A percentile compares a stretch with the other conserved stretches of the same genome.
Conservation (phyloP, 2,329 filamentous ascomycete species). For the Sordariomycetes sp. region DNA sequence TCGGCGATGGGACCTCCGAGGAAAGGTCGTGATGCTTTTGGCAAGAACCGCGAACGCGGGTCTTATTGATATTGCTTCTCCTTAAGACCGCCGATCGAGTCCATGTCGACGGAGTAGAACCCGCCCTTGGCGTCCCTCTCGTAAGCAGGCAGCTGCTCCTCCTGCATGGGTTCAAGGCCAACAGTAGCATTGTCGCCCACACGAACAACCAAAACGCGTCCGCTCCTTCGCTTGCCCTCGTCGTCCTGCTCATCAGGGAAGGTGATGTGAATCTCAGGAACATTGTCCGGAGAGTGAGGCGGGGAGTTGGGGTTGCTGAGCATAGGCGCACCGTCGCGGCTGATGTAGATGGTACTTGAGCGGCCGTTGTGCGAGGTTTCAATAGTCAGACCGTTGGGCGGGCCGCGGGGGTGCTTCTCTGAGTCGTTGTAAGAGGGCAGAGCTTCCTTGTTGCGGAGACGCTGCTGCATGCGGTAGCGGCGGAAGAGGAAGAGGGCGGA, state of each 20-base stretch:
- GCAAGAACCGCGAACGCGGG: no score
- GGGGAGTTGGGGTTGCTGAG: constrained; percentile 67
- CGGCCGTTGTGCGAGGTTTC: constrained; percentile 45
- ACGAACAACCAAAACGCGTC: constrained; percentile 82
- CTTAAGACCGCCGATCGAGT: constrained; percentile 86
- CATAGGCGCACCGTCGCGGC: constrained; percentile 67
- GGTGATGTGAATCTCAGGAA: constrained; percentile 95
- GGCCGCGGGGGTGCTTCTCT: constrained; percentile 36
- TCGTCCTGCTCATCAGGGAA: constrained; percentile 95
- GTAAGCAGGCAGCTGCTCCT: constrained; percentile 77
- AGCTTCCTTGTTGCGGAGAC: constrained; percentile 36
- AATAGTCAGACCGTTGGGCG: constrained; percentile 47
- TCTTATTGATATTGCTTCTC: no score
- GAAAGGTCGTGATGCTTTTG: no score
- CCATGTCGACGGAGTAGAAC: constrained; percentile 91
- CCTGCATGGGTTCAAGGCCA: constrained; percentile 79
- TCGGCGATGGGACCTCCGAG: no score
- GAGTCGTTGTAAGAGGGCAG: constrained; percentile 64
- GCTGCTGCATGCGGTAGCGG: constrained; percentile 28
- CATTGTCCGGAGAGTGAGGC: constrained; percentile 68
- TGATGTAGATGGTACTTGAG: constrained; percentile 67
- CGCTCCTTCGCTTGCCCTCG: constrained; percentile 69
- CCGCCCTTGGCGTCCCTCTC: constrained; percentile 69
- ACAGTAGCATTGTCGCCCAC: constrained; percentile 80
- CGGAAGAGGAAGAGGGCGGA: constrained; percentile 65